phyloP scores from a whole-genome alignment of 2,329 filamentous ascomycete genomes.

The Ustulina deusta region DNA sequence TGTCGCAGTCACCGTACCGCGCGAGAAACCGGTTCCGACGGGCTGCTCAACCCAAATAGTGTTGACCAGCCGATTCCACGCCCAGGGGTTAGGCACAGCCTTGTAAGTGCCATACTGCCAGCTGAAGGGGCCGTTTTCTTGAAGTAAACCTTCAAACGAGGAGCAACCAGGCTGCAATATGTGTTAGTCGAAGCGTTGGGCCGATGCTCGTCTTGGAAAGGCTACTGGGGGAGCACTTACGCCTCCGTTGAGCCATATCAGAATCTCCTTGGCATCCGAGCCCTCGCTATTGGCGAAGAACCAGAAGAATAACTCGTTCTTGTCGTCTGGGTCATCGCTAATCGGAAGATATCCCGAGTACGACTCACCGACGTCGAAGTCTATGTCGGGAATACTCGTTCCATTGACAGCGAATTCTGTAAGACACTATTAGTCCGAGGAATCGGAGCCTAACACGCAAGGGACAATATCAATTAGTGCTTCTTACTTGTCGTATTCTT shows the following conservation, averaged over 20 bases:
- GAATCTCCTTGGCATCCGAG: constrained; percentile 61
- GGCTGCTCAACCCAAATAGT: constrained; percentile 81
- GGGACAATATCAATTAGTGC: neutral
- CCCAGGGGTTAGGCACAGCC: constrained; percentile 74
- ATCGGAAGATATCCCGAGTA: constrained; percentile 71
- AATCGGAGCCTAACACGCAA: neutral
- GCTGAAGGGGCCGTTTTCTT: constrained; percentile 80
- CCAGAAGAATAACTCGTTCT: constrained; percentile 66
- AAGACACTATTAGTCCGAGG: constrained; percentile 39
- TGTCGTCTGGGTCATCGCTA: constrained; percentile 55
- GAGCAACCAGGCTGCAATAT: constrained; percentile 63
- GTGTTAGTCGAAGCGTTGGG: constrained; percentile 24
- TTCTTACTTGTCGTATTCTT: constrained; percentile 49
- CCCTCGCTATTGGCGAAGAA: constrained; percentile 65
- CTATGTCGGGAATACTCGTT: constrained; percentile 70
- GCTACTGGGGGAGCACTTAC: constrained; percentile 48
- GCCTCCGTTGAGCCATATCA: constrained; percentile 65
- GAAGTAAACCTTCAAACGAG: constrained; percentile 76
- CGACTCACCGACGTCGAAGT: constrained; percentile 71
- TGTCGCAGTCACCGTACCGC: constrained; percentile 72
- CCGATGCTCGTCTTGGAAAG: neutral
- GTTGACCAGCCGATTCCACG: constrained; percentile 82
- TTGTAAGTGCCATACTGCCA: constrained; percentile 77
- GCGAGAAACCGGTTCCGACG: constrained; percentile 74
- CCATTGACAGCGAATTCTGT: constrained; percentile 71